These are phyloP conservation scores for Aspergillus flavus DNA, from an alignment of 2,329 filamentous ascomycete genomes.

Conservation along the genomic window DNA sequence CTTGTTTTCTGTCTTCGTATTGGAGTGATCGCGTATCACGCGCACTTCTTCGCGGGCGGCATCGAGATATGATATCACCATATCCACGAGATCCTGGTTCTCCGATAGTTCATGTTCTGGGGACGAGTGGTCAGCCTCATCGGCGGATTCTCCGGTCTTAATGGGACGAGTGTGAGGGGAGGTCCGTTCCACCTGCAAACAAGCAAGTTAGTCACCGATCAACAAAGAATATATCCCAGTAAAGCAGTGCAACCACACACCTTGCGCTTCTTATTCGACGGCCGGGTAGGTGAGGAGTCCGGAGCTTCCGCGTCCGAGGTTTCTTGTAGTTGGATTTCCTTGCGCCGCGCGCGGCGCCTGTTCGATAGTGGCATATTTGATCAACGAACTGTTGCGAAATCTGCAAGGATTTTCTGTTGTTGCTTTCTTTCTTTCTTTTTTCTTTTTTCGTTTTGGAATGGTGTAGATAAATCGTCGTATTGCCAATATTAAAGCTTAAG, in stretches of 20 bases:
- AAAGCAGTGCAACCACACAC: constrained; percentile 27
- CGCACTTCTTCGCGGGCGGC: constrained; percentile 47
- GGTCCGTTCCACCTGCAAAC: constrained; percentile 36
- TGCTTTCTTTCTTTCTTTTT: too few relatives aligned
- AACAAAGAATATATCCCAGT: background rate
- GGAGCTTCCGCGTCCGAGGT: constrained; percentile 49
- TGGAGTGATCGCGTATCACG: constrained; percentile 49
- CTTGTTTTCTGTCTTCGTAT: constrained; percentile 48
- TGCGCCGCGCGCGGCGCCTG: constrained; percentile 49
- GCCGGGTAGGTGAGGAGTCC: constrained; percentile 51
- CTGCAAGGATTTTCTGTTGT: background rate
- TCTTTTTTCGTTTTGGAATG: background rate
- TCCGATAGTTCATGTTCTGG: constrained; percentile 45
- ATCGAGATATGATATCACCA: constrained; percentile 51
- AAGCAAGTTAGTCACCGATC: background rate
- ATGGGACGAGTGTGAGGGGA: constrained; percentile 35
- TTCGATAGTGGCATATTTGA: constrained; percentile 45
- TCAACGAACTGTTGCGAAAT: background rate
- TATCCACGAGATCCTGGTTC: constrained; percentile 49
- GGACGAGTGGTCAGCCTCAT: constrained; percentile 45
- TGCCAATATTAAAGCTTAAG: background rate
- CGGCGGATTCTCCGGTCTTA: constrained; percentile 42
- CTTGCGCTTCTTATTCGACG: constrained; percentile 53
- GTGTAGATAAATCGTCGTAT: background rate
- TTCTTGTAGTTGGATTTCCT: constrained; percentile 48